A percentile compares a stretch with the other conserved stretches of the same genome.
Evolutionary conservation across 192 early-diverging fungal species (phyloP).

Genomic region (Backusella luteola): DNA sequence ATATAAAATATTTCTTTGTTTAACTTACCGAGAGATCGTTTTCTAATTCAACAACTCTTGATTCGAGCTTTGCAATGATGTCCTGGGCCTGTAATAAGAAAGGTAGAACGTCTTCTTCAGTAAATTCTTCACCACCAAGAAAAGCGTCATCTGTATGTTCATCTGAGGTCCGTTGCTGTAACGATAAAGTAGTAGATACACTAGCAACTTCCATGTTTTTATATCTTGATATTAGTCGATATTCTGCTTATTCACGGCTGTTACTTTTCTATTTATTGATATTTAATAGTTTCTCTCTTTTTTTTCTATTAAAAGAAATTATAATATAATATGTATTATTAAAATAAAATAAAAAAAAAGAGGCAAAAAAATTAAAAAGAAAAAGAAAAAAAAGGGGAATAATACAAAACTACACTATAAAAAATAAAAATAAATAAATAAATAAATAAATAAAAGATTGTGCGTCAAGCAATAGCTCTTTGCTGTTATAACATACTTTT

Average conservation of each 20-base stretch:
- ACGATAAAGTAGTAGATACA: not conserved
- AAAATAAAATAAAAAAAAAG: not conserved
- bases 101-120: constrained; percentile 41
- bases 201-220: constrained; percentile 1
- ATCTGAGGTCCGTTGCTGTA: constrained; percentile 4
- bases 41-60: constrained; percentile 45
- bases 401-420: not conserved
- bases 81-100: constrained; percentile 47
- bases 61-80: constrained; percentile 42
- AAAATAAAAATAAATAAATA: not conserved
- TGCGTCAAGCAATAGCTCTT: not conserved
- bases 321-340: not conserved
- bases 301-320: not conserved
- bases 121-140: constrained; percentile 6
- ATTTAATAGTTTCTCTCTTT: not conserved
- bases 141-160: constrained; percentile 7
- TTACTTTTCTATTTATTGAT: not conserved
- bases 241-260: not conserved
- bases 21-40: constrained; percentile 36
- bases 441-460: not conserved
- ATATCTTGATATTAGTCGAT: not conserved
- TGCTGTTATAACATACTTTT: not conserved
- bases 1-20: not conserved
- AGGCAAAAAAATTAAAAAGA: not conserved
- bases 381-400: constrained; percentile 4